Evolutionary conservation across 768 basidiomycete species (phyloP), one percentile per base, ranked within the genome.

Genomic region (Rhodotorula toruloides): DNA sequence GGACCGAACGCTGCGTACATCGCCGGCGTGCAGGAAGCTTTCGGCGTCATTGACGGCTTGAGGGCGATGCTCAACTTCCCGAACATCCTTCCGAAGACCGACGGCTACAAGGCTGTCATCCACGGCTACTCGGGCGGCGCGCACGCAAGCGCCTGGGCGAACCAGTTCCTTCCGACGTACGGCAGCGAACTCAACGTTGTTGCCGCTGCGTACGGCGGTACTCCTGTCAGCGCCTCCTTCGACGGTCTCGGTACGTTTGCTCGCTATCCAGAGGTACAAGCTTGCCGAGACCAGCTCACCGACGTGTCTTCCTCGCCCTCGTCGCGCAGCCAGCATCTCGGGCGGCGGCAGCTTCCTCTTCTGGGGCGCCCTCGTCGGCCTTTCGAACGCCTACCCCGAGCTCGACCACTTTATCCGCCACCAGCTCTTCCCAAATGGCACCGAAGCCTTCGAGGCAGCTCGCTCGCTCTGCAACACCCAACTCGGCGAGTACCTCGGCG

Each of bases 91-190:
- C 43, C 55, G 0, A n/a, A 12, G 12, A 7, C 31, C 7, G 39
- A 42, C 2, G 40, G 42, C 32, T 61, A 46, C 36, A 36, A 34
- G 42, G 60, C 60, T 5, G 60, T 54, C 17, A 53, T 61, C 25
- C 29, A 25, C 7, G 60, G 60, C n/a, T 61, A 61, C 52, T 36
- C 32, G 6, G 60, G 60, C 22, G 60, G 60, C 5, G 60, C 31
- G 1, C 60, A 61, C 14, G 60, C 60, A 3, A 42, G 40, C 2
- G 60, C 42, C 0, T 61, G 60, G 60, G 52, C 50, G 0, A 46
- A 32, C 1, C 3, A n/a, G 6, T 61, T 29, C 50, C 27, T 53
- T 1, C 2, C 4, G 17, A 29, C 34, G 3, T 61, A 61, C 27
- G 60, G 60, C 32, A 27, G 21, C 17, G 52, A 25, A 12, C 43